phyloP scores from a whole-genome alignment of 2,329 filamentous ascomycete genomes.

The Aspergillus tanneri region DNA sequence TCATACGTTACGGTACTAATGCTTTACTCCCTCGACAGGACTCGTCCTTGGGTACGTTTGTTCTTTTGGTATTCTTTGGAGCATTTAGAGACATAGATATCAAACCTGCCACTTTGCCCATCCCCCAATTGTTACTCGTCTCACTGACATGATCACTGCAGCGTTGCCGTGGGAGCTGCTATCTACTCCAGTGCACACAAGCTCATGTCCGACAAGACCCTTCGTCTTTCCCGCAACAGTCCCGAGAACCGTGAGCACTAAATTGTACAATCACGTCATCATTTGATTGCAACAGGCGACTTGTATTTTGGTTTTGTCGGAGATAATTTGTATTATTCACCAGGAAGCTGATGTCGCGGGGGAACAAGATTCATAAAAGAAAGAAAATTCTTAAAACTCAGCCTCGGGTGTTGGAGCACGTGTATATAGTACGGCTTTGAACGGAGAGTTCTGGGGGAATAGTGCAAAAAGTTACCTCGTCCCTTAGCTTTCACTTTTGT shows the following conservation, averaged over 20 bases:
- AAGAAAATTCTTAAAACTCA: conserved; percentile 24
- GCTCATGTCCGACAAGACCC: conserved; percentile 84
- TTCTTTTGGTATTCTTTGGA: conserved; percentile 8
- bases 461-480: conserved; percentile 30
- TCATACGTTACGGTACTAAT: conserved; percentile 15
- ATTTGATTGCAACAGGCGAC: conserved; percentile 32
- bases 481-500: conserved; percentile 24
- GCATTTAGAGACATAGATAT: conserved; percentile 14
- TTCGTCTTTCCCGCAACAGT: conserved; percentile 77
- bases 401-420: conserved; percentile 29
- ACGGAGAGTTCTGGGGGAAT: conserved; percentile 27
- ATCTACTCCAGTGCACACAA: conserved; percentile 80
- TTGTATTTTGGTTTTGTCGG: conserved; percentile 22
- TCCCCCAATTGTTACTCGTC: conserved; percentile 8
- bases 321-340: conserved; percentile 34
- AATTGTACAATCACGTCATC: conserved; percentile 37
- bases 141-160: conserved; percentile 33
- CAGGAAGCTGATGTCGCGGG: conserved; percentile 28
- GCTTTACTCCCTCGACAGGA: conserved; percentile 53
- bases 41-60: conserved; percentile 76
- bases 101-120: conserved; percentile 19
- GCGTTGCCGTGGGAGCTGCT: conserved; percentile 71
- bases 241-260: conserved; percentile 43
- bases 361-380: conserved; percentile 10
- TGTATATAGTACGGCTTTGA: conserved; percentile 41